A percentile compares a stretch with the other conserved stretches of the same genome.
Evolutionary conservation across 305 asterid genomes (phyloP).

Genomic region (Petunia hybrid): DNA sequence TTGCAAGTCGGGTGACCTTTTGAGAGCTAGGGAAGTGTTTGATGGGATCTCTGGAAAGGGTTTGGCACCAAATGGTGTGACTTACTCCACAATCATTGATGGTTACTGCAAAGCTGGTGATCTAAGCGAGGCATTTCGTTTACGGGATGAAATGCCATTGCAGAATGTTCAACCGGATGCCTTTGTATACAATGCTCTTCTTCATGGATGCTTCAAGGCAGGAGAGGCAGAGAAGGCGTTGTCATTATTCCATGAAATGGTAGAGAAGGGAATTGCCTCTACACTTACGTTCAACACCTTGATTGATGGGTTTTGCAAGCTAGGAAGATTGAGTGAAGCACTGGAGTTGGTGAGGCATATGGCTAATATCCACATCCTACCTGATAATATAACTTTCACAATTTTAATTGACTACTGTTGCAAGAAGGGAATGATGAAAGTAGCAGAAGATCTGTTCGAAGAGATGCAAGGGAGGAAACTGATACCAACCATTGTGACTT

Average conservation of each 20-base stretch:
- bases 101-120: slow-evolving; percentile 74
- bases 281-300: slow-evolving; percentile 70
- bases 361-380: slow-evolving; percentile 63
- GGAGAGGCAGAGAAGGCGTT: slow-evolving; percentile 71
- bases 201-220: slow-evolving; percentile 81
- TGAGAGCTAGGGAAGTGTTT: slow-evolving; percentile 71
- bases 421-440: slow-evolving; percentile 62
- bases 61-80: slow-evolving; percentile 67
- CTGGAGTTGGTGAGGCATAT: slow-evolving; percentile 63
- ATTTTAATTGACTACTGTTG: slow-evolving; percentile 69
- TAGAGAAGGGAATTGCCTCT: slow-evolving; percentile 64
- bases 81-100: slow-evolving; percentile 79
- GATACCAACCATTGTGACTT: slow-evolving; percentile 71
- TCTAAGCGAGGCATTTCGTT: slow-evolving; percentile 63
- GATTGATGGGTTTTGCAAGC: slow-evolving; percentile 78
- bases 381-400: slow-evolving; percentile 77
- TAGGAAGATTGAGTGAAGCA: slow-evolving; percentile 64
- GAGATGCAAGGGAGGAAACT: slow-evolving; percentile 69
- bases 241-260: slow-evolving; percentile 58
- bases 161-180: slow-evolving; percentile 65
- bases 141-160: slow-evolving; percentile 69
- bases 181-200: slow-evolving; percentile 71
- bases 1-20: slow-evolving; percentile 66
- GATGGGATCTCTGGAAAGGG: slow-evolving; percentile 61
- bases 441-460: slow-evolving; percentile 71